Evolutionary conservation across 345 rosid species (phyloP), one percentile per base, ranked within the genome.

Genomic region (Hibiscus syriacus): DNA sequence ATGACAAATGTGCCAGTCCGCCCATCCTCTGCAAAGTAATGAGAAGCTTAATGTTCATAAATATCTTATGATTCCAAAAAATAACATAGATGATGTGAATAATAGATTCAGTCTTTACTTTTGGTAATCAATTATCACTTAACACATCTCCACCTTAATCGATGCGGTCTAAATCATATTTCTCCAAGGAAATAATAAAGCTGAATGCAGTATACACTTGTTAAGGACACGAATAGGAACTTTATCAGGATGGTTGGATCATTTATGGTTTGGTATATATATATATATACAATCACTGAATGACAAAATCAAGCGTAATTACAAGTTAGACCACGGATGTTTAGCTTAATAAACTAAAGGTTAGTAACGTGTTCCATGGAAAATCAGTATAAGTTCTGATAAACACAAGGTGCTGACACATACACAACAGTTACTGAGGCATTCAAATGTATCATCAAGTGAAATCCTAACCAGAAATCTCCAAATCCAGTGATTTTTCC

Each of bases 401-500:
- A 17, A 36, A 27, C 23, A 30, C 4, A 48, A 66, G 30, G 30
- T 5, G 11, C 30, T 12, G n/a, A 34, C 38, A 34, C n/a, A 23
- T 0, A 5, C 1, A 2, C 19, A 38, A 12, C 17, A 20, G 11
- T 22, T 60, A 60, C 12, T 5, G 2, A 38, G 65, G 16, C 17
- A 60, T 5, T 38, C 22, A 5, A 2, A 9, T 4, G 22, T 14
- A 16, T 7, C 16, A 26, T 3, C 12, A 16, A 41, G 26, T 46
- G 49, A 17, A 48, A 1, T 23, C 55, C 75, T 49, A 63, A 92
- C 99, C 99, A 48, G 84, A 79, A 67, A 92, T 90, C 14, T 87
- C 83, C 76, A 92, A 88, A 80, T 90, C 99, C 67, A 95, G 61
- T 16, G 89, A 82, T 73, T 86, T 89, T 16, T 87, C 97, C 19